These are phyloP conservation scores for Alternaria sp. DNA, from an alignment of 2,329 filamentous ascomycete genomes.

Conservation along the genomic window DNA sequence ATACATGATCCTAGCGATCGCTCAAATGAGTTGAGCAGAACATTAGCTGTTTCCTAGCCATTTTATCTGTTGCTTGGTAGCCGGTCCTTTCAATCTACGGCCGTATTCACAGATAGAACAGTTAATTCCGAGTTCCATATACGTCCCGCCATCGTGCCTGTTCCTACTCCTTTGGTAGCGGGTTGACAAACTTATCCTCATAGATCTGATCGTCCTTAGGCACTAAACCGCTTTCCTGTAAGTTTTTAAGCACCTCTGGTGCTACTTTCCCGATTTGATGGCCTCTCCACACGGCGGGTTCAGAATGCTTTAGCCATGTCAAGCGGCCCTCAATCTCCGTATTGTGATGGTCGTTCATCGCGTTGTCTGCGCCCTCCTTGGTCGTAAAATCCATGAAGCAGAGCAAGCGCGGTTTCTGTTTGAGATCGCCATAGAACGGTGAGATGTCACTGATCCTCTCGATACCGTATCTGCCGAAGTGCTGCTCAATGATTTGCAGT, in stretches of 20 bases:
- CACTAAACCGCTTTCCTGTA: conserved; percentile 29
- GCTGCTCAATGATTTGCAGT: conserved; percentile 16
- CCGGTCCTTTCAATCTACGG: not conserved
- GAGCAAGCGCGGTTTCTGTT: conserved; percentile 22
- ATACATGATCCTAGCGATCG: not conserved
- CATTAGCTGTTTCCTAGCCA: not conserved
- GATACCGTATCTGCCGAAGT: conserved; percentile 29
- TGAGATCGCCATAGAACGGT: conserved; percentile 19
- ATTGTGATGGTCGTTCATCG: conserved; percentile 23
- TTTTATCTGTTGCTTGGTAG: not conserved
- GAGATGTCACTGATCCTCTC: conserved; percentile 23
- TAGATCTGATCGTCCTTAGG: conserved; percentile 19
- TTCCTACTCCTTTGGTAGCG: conserved; percentile 5
- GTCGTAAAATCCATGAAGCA: conserved; percentile 36
- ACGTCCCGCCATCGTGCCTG: not conserved
- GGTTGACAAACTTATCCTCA: conserved; percentile 24
- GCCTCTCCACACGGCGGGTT: conserved; percentile 18
- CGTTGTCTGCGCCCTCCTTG: conserved; percentile 33
- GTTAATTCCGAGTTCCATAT: not conserved
- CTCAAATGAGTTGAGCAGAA: not conserved
- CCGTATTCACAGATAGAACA: not conserved
- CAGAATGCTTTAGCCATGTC: conserved; percentile 12
- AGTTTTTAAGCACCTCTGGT: conserved; percentile 17
- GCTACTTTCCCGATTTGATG: conserved; percentile 28
- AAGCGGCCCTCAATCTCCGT: conserved; percentile 26